Evolutionary conservation across 768 basidiomycete genomes (phyloP).

Genomic region (Boletus pseudo-olivaceus): DNA sequence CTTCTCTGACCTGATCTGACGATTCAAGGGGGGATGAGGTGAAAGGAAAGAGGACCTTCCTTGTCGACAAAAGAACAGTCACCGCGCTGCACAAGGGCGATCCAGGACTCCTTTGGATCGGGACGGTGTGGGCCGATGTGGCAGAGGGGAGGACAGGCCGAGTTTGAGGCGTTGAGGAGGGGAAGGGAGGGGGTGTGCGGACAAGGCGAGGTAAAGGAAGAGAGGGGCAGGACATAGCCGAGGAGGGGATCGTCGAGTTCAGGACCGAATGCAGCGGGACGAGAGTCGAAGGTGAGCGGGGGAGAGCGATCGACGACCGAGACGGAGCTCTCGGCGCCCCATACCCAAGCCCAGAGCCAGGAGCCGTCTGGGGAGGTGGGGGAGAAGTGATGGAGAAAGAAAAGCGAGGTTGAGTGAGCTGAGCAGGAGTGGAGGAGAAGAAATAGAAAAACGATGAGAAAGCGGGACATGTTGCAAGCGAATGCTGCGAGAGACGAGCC

Average conservation of each 20-base stretch:
- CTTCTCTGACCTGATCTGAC: constrained; percentile 45
- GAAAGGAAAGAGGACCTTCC: constrained; percentile 42
- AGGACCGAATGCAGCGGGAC: constrained; percentile 73
- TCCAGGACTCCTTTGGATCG: constrained; percentile 69
- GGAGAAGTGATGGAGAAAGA: constrained; percentile 38
- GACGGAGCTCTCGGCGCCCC: constrained; percentile 67
- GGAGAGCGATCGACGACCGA: constrained; percentile 76
- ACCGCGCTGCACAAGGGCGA: constrained; percentile 88
- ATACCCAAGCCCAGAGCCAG: constrained; percentile 63
- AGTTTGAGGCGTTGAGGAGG: constrained; percentile 32
- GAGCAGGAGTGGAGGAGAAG: constrained; percentile 7
- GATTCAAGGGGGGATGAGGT: background rate
- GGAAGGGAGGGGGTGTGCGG: constrained; percentile 1
- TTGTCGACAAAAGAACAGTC: constrained; percentile 90
- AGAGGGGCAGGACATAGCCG: constrained; percentile 69
- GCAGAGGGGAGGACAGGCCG: constrained; percentile 71
- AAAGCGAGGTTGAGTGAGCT: background rate
- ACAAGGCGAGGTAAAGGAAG: constrained; percentile 61
- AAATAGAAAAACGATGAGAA: background rate
- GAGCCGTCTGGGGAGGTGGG: constrained; percentile 41
- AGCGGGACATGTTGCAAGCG: constrained; percentile 9
- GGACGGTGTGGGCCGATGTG: constrained; percentile 52
- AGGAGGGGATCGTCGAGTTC: constrained; percentile 65
- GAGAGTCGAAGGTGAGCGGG: constrained; percentile 63
- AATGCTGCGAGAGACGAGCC: background rate